Percentiles rank a stretch among this genome's conserved stretches.
Conservation (phyloP, 2,329 filamentous ascomycete species). For the Penicillium sp. region DNA sequence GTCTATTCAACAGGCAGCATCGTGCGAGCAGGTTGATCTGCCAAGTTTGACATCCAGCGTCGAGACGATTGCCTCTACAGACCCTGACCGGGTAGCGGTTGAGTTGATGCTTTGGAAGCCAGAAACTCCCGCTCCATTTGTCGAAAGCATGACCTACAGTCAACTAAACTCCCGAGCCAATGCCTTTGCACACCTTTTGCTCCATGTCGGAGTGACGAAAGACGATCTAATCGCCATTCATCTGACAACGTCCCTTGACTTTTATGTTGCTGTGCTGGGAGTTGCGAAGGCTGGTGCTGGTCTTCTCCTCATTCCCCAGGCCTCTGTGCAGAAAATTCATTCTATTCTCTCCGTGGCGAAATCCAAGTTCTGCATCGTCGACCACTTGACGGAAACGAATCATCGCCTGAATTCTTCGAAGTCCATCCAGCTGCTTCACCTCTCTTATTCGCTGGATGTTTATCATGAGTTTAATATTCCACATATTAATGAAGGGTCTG, state of each 20-base stretch:
- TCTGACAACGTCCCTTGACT: slow-evolving; percentile 64
- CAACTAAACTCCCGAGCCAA: slow-evolving; percentile 59
- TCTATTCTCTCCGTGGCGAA: slow-evolving; percentile 56
- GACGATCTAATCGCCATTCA: slow-evolving; percentile 61
- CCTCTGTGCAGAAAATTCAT: slow-evolving; percentile 52
- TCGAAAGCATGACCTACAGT: slow-evolving; percentile 51
- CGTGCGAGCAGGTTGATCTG: slow-evolving; percentile 28
- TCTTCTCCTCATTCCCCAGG: slow-evolving; percentile 72
- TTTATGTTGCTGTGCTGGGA: slow-evolving; percentile 68
- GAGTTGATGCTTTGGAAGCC: slow-evolving; percentile 51
- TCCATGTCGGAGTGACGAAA: slow-evolving; percentile 38
- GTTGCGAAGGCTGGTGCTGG: slow-evolving; percentile 65
- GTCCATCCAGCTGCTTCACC: slow-evolving; percentile 11
- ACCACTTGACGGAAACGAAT: neutral
- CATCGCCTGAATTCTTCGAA: slow-evolving; percentile 3
- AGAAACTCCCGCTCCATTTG: slow-evolving; percentile 21
- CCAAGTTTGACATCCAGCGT: slow-evolving; percentile 48
- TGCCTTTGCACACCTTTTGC: slow-evolving; percentile 51
- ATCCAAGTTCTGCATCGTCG: slow-evolving; percentile 42
- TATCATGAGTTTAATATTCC: slow-evolving; percentile 11
- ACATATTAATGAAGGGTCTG: slow-evolving; percentile 26
- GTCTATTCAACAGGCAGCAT: slow-evolving; percentile 44
- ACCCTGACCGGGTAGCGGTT: slow-evolving; percentile 54
- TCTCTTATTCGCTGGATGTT: slow-evolving; percentile 11
- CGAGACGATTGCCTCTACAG: slow-evolving; percentile 42